Base-by-base conservation (phyloP, 2,329 filamentous ascomycete genomes). In the Calonectria leucothoes region DNA sequence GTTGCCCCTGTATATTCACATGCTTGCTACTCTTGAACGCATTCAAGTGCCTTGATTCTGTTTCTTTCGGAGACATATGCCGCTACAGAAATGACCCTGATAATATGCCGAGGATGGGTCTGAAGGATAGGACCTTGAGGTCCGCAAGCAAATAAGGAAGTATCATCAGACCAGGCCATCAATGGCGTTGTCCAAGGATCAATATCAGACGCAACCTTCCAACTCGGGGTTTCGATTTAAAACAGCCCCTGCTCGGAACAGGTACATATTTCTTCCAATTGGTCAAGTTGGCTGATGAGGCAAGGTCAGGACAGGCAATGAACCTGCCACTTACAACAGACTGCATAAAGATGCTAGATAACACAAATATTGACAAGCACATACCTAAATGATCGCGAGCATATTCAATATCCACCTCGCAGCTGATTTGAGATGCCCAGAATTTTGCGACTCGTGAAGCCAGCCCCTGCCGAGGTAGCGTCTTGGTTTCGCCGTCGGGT, bases 311-410 rank as follows among this genome's bases (percentile, higher is more conserved):
- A 61, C 39, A 35, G 12, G 23, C 55, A 25, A 52, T 42, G 33
- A 55, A 66, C 31, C 55, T 61, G 55, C 23, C 33, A 39, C 35
- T 39, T 39, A 23, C 12, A 35, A 61, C 37, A 25, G 55, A 25
- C 23, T 25, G 42, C 6, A 17, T 12, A 29, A 42, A 15, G 49
- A 31, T 17, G 37, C 23, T 57, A 14, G 49, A 39, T 39, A 63
- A 48, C 29, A 31, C 37, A 48, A 29, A 27, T 23, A 33, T 20
- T 33, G 49, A 15, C 63, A 61, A 42, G 37, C 10, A 71, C 77
- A 51, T 80, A 80, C 79, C 79, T 67, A 80, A 73, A 78, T 80
- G 79, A 67, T 80, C 79, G 37, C 79, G 77, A 25, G 75, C 74
- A 29, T 66, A 66, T 20, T 71, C 73, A 27, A 79, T 70, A 37